Evolutionary conservation across 768 basidiomycete genomes (phyloP).

Genomic region (Trametes coccinea): DNA sequence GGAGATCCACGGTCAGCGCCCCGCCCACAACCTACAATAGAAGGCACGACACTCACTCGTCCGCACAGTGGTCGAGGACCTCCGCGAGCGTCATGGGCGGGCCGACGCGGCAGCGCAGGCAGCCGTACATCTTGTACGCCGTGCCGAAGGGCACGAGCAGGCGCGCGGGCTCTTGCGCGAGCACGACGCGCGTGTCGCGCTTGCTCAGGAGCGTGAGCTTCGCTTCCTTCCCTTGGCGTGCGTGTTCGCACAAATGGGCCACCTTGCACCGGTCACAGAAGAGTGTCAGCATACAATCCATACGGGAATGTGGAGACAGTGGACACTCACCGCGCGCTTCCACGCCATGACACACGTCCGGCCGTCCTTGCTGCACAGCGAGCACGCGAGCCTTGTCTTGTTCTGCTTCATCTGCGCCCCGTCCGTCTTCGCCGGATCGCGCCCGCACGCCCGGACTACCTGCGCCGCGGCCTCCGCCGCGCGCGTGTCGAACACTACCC

Average conservation of each 20-base stretch:
- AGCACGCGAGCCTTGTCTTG: background rate
- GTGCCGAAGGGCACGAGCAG: background rate
- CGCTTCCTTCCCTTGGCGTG: background rate
- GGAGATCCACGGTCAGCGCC: background rate
- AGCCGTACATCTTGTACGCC: conserved; percentile 7
- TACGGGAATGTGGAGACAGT: background rate
- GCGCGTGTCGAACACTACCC: conserved; percentile 1
- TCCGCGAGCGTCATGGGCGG: conserved; percentile 5
- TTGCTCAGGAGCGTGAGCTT: conserved; percentile 9
- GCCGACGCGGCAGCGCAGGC: conserved; percentile 10
- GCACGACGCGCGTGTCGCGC: conserved; percentile 10
- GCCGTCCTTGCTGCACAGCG: conserved; percentile 2
- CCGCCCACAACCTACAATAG: background rate
- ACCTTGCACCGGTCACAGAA: background rate
- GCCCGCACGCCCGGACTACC: conserved; percentile 3
- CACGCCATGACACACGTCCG: conserved; percentile 8
- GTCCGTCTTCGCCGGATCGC: conserved; percentile 1
- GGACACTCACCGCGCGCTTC: background rate
- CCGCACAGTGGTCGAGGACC: background rate
- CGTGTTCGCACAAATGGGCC: background rate
- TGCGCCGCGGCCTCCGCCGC: background rate
- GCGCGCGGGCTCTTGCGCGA: background rate
- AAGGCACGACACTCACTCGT: background rate
- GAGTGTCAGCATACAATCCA: no score
- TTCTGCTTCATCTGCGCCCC: background rate